Conservation (phyloP, 192 early-diverging fungal genomes). For the Gonapodya prolifera region DNA sequence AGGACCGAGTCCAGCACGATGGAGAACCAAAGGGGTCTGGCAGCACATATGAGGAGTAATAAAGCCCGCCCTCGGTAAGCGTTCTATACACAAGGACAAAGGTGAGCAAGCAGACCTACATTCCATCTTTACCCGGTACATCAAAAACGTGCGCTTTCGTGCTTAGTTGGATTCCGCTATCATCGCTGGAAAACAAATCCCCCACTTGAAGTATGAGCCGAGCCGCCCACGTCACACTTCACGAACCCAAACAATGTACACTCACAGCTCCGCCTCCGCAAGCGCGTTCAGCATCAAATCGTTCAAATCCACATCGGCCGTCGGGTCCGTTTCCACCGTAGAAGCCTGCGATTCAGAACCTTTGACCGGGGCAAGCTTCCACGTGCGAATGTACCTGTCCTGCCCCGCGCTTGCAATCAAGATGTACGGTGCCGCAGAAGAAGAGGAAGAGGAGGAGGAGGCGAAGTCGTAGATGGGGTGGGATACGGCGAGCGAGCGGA, state of each 20-base stretch:
- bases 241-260: background rate
- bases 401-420: constrained; percentile 81
- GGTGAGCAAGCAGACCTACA: background rate
- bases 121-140: constrained; percentile 16
- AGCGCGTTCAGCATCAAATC: constrained; percentile 33
- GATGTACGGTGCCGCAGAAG: constrained; percentile 45
- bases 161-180: constrained; percentile 48
- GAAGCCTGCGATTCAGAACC: background rate
- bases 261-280: constrained; percentile 22
- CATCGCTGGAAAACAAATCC: constrained; percentile 6
- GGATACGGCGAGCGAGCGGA: constrained; percentile 64
- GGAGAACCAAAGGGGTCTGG: constrained; percentile 4
- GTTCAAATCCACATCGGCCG: constrained; percentile 14
- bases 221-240: too few relatives aligned
- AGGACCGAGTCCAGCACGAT: constrained; percentile 82
- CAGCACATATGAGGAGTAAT: background rate
- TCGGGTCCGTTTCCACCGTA: background rate
- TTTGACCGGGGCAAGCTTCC: constrained; percentile 51
- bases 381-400: constrained; percentile 85
- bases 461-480: too few relatives aligned
- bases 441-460: constrained; percentile 46
- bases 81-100: background rate
- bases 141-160: constrained; percentile 73
- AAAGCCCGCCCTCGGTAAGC: constrained; percentile 2
- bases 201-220: too few relatives aligned